Conservation (phyloP, 2,329 filamentous ascomycete genomes). For the Monosporascus sp. region DNA sequence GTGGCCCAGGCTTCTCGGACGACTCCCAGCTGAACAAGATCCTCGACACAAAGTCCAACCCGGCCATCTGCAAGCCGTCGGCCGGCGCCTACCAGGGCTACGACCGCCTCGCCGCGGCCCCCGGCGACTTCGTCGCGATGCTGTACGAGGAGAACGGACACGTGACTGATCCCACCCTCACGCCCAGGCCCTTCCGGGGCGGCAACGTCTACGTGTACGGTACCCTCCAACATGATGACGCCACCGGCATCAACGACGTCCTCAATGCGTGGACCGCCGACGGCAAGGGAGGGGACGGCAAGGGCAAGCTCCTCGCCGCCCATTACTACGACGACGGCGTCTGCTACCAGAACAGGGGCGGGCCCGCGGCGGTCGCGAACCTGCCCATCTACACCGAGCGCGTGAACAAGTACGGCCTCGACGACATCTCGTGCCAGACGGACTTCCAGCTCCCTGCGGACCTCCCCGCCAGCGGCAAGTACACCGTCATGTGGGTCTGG, state of each 20-base stretch:
- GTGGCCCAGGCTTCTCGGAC: conserved; percentile 51
- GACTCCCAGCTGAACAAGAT: conserved; percentile 55
- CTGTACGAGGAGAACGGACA: conserved; percentile 73
- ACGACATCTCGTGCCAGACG: conserved; percentile 72
- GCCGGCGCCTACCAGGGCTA: conserved; percentile 55
- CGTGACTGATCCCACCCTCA: conserved; percentile 56
- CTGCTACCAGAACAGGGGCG: conserved; percentile 75
- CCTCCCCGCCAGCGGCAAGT: conserved; percentile 55
- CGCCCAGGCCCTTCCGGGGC: conserved; percentile 53
- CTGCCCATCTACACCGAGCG: conserved; percentile 52
- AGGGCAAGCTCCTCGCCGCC: conserved; percentile 69
- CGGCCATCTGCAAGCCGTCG: conserved; percentile 51
- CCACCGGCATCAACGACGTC: conserved; percentile 40
- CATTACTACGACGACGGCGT: conserved; percentile 85
- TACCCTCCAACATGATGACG: conserved; percentile 51
- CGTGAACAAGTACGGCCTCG: conserved; percentile 48
- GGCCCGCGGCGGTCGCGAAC: conserved; percentile 14
- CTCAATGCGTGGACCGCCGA: conserved; percentile 73
- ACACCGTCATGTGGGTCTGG: conserved; percentile 96
- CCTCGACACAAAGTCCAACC: conserved; percentile 40
- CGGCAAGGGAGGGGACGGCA: conserved; percentile 73
- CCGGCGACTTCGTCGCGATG: conserved; percentile 61
- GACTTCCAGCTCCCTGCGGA: conserved; percentile 70
- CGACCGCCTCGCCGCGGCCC: conserved; percentile 51
- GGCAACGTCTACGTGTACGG: conserved; percentile 74